phyloP scores from a whole-genome alignment of 202 grass and related monocot species.

The Bolboschoenoplectus hybrid region DNA sequence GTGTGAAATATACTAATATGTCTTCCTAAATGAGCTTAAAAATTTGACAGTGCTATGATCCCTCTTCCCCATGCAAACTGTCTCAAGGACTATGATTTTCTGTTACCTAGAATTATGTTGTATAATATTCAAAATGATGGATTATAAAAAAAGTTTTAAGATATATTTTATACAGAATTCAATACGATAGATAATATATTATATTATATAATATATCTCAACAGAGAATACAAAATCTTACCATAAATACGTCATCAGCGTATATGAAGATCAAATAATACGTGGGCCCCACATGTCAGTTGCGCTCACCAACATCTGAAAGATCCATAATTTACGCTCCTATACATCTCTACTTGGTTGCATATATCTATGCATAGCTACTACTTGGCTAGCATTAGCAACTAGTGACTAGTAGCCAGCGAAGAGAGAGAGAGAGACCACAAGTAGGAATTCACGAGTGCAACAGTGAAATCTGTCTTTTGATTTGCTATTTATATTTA shows the following conservation, averaged over 20 bases:
- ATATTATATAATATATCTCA: no score
- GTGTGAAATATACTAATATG: neutral
- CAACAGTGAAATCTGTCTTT: constrained; percentile 31
- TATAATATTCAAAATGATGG: no score
- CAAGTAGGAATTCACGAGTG: constrained; percentile 27
- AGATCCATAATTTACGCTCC: constrained; percentile 8
- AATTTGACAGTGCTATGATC: neutral
- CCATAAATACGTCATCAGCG: no score
- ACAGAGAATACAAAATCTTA: no score
- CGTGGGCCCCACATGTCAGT: neutral
- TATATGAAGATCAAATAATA: neutral
- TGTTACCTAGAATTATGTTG: no score
- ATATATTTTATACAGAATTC: no score
- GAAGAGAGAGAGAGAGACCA: neutral
- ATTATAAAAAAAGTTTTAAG: no score
- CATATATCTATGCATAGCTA: no score
- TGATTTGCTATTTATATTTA: constrained; percentile 7
- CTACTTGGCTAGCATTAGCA: no score
- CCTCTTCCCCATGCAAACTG: neutral
- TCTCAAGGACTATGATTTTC: no score
- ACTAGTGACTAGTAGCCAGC: neutral
- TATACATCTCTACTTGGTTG: neutral
- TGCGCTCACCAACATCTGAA: neutral
- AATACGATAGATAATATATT: no score
- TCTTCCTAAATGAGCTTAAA: neutral